phyloP scores from a whole-genome alignment of 2,329 filamentous ascomycete genomes.

The Periglandula ipomoeae region DNA sequence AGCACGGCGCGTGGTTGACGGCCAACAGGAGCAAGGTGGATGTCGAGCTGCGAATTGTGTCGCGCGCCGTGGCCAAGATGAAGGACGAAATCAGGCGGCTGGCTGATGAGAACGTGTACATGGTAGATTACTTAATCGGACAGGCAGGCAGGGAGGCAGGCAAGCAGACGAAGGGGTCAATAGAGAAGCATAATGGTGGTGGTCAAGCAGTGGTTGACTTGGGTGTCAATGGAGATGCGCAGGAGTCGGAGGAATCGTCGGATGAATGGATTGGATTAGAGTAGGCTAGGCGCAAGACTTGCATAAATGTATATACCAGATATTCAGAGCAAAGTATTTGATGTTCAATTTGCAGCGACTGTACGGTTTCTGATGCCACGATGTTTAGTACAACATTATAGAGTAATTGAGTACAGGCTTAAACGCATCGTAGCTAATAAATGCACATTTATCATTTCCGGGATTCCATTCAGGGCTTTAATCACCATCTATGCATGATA shows the following conservation, averaged over 20 bases:
- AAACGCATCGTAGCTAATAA: too few relatives aligned
- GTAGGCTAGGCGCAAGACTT: slow-evolving; percentile 19
- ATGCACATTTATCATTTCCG: too few relatives aligned
- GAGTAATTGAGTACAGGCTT: too few relatives aligned
- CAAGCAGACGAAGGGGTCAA: slow-evolving; percentile 11
- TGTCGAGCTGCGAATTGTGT: slow-evolving; percentile 73
- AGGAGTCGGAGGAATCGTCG: slow-evolving; percentile 17
- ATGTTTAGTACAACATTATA: too few relatives aligned
- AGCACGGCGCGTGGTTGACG: slow-evolving; percentile 77
- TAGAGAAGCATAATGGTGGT: slow-evolving; percentile 10
- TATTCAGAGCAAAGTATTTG: not conserved
- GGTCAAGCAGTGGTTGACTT: slow-evolving; percentile 17
- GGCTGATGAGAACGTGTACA: slow-evolving; percentile 82
- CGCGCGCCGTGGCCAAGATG: slow-evolving; percentile 71
- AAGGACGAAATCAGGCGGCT: slow-evolving; percentile 73
- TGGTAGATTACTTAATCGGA: slow-evolving; percentile 69
- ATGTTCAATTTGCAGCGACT: not conserved
- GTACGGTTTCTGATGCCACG: too few relatives aligned
- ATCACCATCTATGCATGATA: too few relatives aligned
- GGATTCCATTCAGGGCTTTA: too few relatives aligned
- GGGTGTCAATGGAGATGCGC: slow-evolving; percentile 21
- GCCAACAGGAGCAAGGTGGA: slow-evolving; percentile 72
- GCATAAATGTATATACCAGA: not conserved
- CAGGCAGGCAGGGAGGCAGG: slow-evolving; percentile 31
- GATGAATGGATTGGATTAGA: slow-evolving; percentile 40